Evolutionary conservation across 2,329 filamentous ascomycete species (phyloP).

Genomic region (Colletotrichum tamarilloi): DNA sequence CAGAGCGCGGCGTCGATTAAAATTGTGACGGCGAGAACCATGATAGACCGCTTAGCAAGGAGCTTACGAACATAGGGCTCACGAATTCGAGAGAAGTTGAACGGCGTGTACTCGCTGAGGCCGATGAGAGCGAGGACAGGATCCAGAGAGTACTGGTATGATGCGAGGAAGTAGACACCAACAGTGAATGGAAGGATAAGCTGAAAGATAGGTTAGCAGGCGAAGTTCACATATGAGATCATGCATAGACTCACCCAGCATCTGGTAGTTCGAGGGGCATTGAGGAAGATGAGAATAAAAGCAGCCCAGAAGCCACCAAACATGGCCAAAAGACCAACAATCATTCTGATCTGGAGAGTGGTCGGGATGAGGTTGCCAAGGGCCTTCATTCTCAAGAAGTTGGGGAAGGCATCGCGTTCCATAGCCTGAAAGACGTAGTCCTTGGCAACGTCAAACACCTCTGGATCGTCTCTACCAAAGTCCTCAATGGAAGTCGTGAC

Average conservation of each 20-base stretch:
- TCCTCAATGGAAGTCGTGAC: constrained; percentile 92
- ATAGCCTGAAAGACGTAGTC: constrained; percentile 99
- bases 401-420: constrained; percentile 99
- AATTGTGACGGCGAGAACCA: constrained; percentile 81
- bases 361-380: constrained; percentile 95
- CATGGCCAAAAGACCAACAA: constrained; percentile 85
- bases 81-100: constrained; percentile 87
- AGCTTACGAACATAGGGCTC: constrained; percentile 93
- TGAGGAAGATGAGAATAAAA: constrained; percentile 92
- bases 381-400: constrained; percentile 94
- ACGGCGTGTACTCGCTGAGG: constrained; percentile 95
- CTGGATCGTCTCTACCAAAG: constrained; percentile 91
- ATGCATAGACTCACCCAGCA: constrained; percentile 77
- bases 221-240: background rate
- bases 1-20: constrained; percentile 85
- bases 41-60: constrained; percentile 83
- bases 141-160: constrained; percentile 96
- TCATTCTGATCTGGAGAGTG: constrained; percentile 86
- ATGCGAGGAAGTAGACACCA: constrained; percentile 87
- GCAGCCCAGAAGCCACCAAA: constrained; percentile 95
- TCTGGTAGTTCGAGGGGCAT: constrained; percentile 78
- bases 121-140: constrained; percentile 90
- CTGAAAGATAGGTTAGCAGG: constrained; percentile 43
- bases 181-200: constrained; percentile 90
- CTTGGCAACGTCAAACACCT: constrained; percentile 97